These are phyloP conservation scores for Fusarium torulosum DNA, from an alignment of 2,329 filamentous ascomycete genomes.

Conservation along the genomic window DNA sequence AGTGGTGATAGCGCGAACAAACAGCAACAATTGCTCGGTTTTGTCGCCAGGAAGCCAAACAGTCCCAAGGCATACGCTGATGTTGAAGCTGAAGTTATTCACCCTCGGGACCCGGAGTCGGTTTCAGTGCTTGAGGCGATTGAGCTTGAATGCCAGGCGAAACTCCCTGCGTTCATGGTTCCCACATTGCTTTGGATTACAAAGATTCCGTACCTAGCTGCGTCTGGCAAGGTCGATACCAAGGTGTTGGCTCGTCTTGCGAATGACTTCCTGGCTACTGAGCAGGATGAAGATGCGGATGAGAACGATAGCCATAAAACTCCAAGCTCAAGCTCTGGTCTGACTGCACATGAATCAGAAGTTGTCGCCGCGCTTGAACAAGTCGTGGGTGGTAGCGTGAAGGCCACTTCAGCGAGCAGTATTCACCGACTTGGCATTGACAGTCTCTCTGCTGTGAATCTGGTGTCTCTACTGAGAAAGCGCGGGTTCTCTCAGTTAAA, in stretches of 20 bases:
- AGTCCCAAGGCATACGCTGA: background rate
- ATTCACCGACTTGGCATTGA: slow-evolving; percentile 25
- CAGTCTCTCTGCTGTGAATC: slow-evolving; percentile 24
- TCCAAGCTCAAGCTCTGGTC: rapidly evolving
- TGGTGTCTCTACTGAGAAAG: slow-evolving; percentile 2
- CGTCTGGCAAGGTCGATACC: slow-evolving; percentile 29
- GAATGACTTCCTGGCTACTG: background rate
- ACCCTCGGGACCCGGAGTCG: background rate
- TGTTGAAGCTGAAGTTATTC: background rate
- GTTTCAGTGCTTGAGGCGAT: background rate
- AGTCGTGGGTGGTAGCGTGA: slow-evolving; percentile 4
- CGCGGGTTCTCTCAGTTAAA: slow-evolving; percentile 15
- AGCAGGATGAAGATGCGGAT: background rate
- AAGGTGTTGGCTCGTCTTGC: slow-evolving; percentile 15
- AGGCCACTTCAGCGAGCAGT: background rate
- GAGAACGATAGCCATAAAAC: rapidly evolving
- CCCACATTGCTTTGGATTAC: slow-evolving; percentile 16
- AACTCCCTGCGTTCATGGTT: slow-evolving; percentile 29
- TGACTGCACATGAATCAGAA: background rate
- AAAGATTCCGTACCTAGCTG: slow-evolving; percentile 24
- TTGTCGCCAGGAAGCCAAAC: background rate
- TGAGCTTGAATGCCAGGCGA: slow-evolving; percentile 7
- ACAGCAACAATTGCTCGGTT: slow-evolving; percentile 6
- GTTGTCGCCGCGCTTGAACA: slow-evolving; percentile 11
- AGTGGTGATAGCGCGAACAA: background rate